Evolutionary conservation across 2,329 filamentous ascomycete genomes (phyloP).

Genomic region (Knufia petricola): DNA sequence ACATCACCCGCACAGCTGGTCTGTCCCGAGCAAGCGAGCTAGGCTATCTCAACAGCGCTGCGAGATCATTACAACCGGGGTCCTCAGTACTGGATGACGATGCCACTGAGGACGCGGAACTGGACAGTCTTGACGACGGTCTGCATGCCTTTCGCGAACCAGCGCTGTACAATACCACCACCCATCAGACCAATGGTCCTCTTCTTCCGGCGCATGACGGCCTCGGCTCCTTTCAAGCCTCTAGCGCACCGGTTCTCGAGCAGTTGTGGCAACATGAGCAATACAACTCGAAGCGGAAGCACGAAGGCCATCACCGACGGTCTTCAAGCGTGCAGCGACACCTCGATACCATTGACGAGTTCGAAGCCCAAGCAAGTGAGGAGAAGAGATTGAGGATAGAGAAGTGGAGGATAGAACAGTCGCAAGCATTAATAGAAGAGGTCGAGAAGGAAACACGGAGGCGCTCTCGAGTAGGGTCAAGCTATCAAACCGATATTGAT

Average conservation of each 20-base stretch:
- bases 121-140: slow-evolving; percentile 89
- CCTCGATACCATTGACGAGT: slow-evolving; percentile 47
- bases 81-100: slow-evolving; percentile 41
- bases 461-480: slow-evolving; percentile 41
- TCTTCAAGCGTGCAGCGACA: slow-evolving; percentile 49
- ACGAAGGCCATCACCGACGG: slow-evolving; percentile 37
- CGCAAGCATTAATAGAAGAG: slow-evolving; percentile 71
- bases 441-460: slow-evolving; percentile 76
- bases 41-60: slow-evolving; percentile 63
- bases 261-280: slow-evolving; percentile 83
- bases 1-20: slow-evolving; percentile 55
- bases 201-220: slow-evolving; percentile 90
- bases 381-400: slow-evolving; percentile 81
- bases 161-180: slow-evolving; percentile 34
- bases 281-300: slow-evolving; percentile 62
- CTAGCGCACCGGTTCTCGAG: slow-evolving; percentile 58
- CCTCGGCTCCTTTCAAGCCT: slow-evolving; percentile 70
- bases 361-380: slow-evolving; percentile 52
- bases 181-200: slow-evolving; percentile 47
- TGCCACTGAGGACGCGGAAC: slow-evolving; percentile 56
- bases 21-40: slow-evolving; percentile 70
- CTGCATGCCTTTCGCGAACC: slow-evolving; percentile 74
- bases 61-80: slow-evolving; percentile 48
- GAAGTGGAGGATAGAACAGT: slow-evolving; percentile 85
- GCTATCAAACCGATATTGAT: slow-evolving; percentile 12